These are phyloP conservation scores for Tremellales sp. DNA, from an alignment of 1,284 basidiomycete genomes.

Conservation along the genomic window DNA sequence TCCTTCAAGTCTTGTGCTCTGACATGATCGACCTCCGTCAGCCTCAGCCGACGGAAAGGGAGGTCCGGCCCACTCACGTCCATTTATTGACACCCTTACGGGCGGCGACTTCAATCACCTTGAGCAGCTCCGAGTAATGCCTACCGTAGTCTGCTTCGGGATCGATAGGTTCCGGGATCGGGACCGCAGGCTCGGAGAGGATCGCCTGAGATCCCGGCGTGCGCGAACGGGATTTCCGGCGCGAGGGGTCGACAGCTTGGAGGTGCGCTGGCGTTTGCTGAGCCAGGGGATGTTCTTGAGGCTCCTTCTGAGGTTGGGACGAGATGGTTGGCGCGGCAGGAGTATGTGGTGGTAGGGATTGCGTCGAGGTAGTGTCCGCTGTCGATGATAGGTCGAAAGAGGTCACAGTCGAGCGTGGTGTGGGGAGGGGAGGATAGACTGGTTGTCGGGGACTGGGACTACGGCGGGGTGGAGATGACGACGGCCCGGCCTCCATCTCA, in stretches of 20 bases:
- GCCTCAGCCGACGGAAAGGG: no score
- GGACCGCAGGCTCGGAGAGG: conserved; percentile 17
- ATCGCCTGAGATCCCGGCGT: no score
- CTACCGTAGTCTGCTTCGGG: conserved; percentile 35
- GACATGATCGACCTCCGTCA: no score
- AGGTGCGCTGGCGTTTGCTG: conserved; percentile 7
- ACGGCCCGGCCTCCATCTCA: conserved; percentile 2
- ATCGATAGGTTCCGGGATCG: conserved; percentile 13
- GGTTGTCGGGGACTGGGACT: no score
- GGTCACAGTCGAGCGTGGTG: no score
- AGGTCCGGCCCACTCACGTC: conserved; percentile 46
- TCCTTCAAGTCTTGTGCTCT: conserved; percentile 25
- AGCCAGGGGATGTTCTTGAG: conserved; percentile 6
- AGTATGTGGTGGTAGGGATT: no score
- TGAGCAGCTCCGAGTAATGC: conserved; percentile 37
- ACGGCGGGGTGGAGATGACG: no score
- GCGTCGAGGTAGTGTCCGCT: no score
- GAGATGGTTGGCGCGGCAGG: no score
- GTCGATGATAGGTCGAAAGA: no score
- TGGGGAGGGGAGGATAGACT: no score
- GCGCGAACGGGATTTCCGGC: background rate
- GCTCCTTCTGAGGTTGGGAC: no score
- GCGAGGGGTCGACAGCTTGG: conserved; percentile 15
- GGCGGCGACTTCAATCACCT: conserved; percentile 40
- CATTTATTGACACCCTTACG: conserved; percentile 40